Conservation (phyloP, 2,329 filamentous ascomycete genomes). For the Pestalotiopsis sp. region DNA sequence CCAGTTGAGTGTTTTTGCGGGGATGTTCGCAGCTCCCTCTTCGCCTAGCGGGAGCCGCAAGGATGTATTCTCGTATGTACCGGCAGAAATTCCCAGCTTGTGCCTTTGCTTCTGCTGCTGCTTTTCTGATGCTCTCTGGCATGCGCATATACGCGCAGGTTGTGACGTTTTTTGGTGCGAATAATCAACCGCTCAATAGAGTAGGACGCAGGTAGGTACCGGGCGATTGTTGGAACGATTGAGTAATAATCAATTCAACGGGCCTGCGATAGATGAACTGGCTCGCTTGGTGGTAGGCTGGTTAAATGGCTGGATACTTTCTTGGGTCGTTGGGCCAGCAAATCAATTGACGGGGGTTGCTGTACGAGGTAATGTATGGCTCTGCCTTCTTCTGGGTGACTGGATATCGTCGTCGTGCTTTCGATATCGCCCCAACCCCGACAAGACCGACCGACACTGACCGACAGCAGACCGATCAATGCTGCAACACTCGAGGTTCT, state of each 20-base stretch:
- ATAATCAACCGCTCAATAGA: neutral
- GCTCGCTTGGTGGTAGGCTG: neutral
- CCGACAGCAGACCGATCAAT: no score
- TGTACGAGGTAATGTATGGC: no score
- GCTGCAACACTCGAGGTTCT: no score
- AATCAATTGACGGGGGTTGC: neutral
- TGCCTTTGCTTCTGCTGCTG: neutral
- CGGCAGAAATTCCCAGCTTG: neutral
- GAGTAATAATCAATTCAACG: neutral
- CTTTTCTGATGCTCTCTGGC: neutral
- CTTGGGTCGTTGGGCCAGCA: neutral
- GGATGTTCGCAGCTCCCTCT: conserved; percentile 5
- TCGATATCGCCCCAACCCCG: no score
- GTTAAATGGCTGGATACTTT: neutral
- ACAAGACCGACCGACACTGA: no score
- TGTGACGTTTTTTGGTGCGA: neutral
- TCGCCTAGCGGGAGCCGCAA: conserved; percentile 9
- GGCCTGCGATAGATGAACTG: neutral
- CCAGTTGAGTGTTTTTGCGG: conserved; percentile 7
- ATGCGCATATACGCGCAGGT: neutral
- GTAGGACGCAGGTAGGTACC: neutral
- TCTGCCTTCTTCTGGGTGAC: no score
- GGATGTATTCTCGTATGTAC: conserved; percentile 12
- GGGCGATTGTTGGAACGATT: neutral
- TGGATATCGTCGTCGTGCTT: no score